Evolutionary conservation across 805 yeast species (phyloP).

Genomic region (Starmerella roubikii): DNA sequence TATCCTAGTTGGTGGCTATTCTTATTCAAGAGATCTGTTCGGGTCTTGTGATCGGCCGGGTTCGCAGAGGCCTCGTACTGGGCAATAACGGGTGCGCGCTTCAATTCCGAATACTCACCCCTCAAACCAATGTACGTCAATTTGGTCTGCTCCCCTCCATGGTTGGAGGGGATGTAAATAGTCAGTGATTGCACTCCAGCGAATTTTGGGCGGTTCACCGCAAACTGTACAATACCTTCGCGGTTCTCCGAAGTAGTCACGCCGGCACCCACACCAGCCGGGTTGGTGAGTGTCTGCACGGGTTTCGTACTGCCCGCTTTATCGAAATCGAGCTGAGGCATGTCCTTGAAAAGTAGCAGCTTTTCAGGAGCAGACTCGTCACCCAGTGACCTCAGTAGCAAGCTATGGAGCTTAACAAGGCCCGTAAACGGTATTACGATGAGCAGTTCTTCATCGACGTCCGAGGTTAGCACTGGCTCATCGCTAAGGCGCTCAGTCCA

Average conservation of each 20-base stretch:
- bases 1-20: neutral
- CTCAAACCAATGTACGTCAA: constrained; percentile 64
- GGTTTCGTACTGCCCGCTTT: constrained; percentile 38
- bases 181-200: constrained; percentile 57
- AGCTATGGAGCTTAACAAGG: constrained; percentile 56
- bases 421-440: constrained; percentile 70
- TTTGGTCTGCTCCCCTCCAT: constrained; percentile 43
- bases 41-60: constrained; percentile 66
- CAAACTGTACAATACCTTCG: constrained; percentile 61
- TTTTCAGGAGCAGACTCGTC: constrained; percentile 53
- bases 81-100: constrained; percentile 58
- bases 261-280: constrained; percentile 36
- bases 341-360: constrained; percentile 62
- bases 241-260: constrained; percentile 24
- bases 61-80: constrained; percentile 85
- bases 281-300: constrained; percentile 45
- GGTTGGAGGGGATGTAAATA: constrained; percentile 52
- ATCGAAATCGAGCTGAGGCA: constrained; percentile 58
- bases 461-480: constrained; percentile 41
- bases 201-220: constrained; percentile 59
- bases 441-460: constrained; percentile 70
- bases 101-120: constrained; percentile 38
- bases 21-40: neutral
- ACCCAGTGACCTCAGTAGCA: constrained; percentile 54
- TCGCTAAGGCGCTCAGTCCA: constrained; percentile 36